Evolutionary conservation across 345 rosid species (phyloP), one percentile per base, ranked within the genome.

Genomic region (Rhodomyrtus tomentosa): DNA sequence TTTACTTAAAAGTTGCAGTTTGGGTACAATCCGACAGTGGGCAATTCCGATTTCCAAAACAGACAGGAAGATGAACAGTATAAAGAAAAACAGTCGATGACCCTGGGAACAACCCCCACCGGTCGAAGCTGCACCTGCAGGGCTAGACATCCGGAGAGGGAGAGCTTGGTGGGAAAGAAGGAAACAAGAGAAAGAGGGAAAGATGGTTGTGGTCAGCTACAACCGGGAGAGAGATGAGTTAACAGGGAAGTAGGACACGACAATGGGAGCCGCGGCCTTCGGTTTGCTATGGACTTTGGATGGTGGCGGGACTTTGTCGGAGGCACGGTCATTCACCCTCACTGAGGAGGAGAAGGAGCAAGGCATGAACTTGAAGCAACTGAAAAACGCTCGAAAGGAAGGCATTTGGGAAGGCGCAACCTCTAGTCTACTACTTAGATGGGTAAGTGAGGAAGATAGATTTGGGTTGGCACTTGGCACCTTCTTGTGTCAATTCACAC

Each of bases 221-320:
- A 88, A 80, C 13, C 74, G 90, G n/a, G 88, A 88, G 83, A 72
- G 50, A 49, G 81, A 59, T 22, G 87, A 56, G 36, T 88, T 88
- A n/a, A 83, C 24, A 7, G 87, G 90, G 82, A 88, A 86, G 87
- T 83, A 59, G 7, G 84, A 83, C 53, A 83, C 12, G 51, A 83
- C 48, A 4, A 83, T 58, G 2, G 84, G 84, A 24, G 84, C 55
- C 22, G 54, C 21, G 18, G 76, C 42, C 45, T 62, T 32, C 42
- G 76, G 32, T 68, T 32, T 81, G 45, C 45, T 81, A 45, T 29
- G 15, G 32, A 42, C 45, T 29, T 51, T 52, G 42, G 54, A 24
- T 18, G 48, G 59, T 3, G 83, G 83, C 18, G 45, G 48, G 6
- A 50, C 24, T 25, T 81, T 51, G 83, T 20, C 7, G 59, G 55